Conservation (phyloP, 148 eudicot genomes). For the Cornus kousa region DNA sequence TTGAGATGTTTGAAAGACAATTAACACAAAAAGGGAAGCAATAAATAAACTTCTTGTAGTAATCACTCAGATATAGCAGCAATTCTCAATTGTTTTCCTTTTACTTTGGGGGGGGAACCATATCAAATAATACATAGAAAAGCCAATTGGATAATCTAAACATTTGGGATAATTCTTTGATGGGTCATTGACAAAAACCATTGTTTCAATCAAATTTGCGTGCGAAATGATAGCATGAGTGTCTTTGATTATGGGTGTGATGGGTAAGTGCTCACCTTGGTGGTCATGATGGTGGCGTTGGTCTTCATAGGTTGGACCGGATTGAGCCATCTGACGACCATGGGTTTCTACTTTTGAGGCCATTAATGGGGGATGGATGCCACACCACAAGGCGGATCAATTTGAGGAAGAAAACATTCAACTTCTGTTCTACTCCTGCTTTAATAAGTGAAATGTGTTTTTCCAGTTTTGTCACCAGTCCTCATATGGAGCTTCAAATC, state of each 20-base stretch:
- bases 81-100: too few relatives aligned
- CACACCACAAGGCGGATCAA: too few relatives aligned
- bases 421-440: too few relatives aligned
- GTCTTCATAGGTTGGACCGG: not conserved
- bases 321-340: conserved; percentile 4
- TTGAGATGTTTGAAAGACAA: not conserved
- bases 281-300: not conserved
- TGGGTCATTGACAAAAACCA: not conserved
- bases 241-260: not conserved
- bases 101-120: too few relatives aligned
- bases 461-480: too few relatives aligned
- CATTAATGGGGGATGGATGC: too few relatives aligned
- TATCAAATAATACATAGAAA: not conserved
- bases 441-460: too few relatives aligned
- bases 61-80: not conserved
- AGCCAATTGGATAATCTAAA: not conserved
- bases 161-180: not conserved
- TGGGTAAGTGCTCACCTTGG: conserved; percentile 8
- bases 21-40: not conserved
- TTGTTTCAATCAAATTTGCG: not conserved
- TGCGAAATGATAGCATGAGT: not conserved
- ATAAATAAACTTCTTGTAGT: not conserved
- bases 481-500: too few relatives aligned
- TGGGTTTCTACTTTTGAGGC: not conserved
- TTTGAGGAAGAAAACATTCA: too few relatives aligned